Evolutionary conservation across 495 filamentous ascomycete species (phyloP).

Genomic region (Pyronema domesticum): DNA sequence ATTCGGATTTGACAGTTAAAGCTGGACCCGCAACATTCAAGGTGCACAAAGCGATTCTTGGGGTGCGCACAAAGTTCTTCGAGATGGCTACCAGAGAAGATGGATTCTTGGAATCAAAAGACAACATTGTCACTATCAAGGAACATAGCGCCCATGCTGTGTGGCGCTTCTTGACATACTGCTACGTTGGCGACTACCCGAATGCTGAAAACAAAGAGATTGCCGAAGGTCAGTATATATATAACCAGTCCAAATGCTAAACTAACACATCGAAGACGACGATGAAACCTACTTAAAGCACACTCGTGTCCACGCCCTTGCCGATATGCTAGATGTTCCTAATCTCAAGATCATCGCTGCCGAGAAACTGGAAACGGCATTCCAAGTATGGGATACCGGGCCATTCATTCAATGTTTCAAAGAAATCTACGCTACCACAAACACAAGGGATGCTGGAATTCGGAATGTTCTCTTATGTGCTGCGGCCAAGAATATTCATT

Average conservation of each 20-base stretch:
- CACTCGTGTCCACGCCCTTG: not conserved
- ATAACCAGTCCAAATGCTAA: not conserved
- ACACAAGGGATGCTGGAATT: too few relatives aligned
- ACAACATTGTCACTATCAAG: not conserved
- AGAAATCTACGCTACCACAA: too few relatives aligned
- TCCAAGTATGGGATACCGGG: too few relatives aligned
- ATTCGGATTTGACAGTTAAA: not conserved
- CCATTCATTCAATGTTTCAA: too few relatives aligned
- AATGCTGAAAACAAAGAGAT: not conserved
- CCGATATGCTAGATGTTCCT: not conserved
- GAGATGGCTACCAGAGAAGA: not conserved
- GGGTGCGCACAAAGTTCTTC: slow-evolving; percentile 1
- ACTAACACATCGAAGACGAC: not conserved
- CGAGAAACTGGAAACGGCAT: not conserved
- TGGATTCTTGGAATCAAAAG: not conserved
- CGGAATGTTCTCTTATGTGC: too few relatives aligned
- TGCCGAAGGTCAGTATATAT: not conserved
- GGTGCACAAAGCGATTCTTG: not conserved
- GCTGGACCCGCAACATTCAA: not conserved
- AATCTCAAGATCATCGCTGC: not conserved
- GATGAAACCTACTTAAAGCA: not conserved
- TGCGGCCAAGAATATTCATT: too few relatives aligned
- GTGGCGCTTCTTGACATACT: not conserved
- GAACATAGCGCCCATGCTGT: not conserved
- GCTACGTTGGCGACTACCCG: not conserved